These are phyloP conservation scores for Draba incana DNA, from an alignment of 345 rosid genomes.

Conservation along the genomic window DNA sequence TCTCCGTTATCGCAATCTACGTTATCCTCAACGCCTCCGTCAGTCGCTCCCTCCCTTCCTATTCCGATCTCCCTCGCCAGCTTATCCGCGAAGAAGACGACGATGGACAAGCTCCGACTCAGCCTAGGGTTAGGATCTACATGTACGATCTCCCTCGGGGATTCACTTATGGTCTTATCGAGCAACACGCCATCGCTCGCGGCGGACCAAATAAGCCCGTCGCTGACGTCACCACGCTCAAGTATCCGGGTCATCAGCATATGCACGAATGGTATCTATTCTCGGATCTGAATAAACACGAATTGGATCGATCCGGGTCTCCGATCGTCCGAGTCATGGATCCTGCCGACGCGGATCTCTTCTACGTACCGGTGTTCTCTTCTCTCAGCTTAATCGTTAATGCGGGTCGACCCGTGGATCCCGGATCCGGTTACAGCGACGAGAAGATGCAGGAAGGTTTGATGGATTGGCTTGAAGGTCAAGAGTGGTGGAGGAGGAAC, in stretches of 20 bases:
- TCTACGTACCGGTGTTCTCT: conserved; percentile 85
- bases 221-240: conserved; percentile 52
- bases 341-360: conserved; percentile 86
- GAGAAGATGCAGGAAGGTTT: conserved; percentile 82
- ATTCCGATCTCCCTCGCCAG: conserved; percentile 41
- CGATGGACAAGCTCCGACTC: conserved; percentile 22
- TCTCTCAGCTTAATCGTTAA: conserved; percentile 82
- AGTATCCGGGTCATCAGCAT: conserved; percentile 98
- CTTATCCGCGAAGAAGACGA: conserved; percentile 26
- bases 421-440: conserved; percentile 66
- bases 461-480: conserved; percentile 80
- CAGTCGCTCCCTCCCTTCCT: conserved; percentile 48
- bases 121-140: conserved; percentile 54
- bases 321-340: conserved; percentile 61
- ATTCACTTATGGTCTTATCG: conserved; percentile 81
- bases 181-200: conserved; percentile 77
- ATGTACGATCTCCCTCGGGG: conserved; percentile 81
- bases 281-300: conserved; percentile 66
- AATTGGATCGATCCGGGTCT: conserved; percentile 63
- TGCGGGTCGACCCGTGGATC: conserved; percentile 45
- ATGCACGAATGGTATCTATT: conserved; percentile 97
- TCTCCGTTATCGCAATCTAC: conserved; percentile 62
- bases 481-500: conserved; percentile 82
- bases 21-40: conserved; percentile 67
- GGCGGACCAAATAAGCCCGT: conserved; percentile 48